These are phyloP conservation scores for Musa acuminata DNA, from an alignment of 176 grass and related monocot species.

Conservation along the genomic window DNA sequence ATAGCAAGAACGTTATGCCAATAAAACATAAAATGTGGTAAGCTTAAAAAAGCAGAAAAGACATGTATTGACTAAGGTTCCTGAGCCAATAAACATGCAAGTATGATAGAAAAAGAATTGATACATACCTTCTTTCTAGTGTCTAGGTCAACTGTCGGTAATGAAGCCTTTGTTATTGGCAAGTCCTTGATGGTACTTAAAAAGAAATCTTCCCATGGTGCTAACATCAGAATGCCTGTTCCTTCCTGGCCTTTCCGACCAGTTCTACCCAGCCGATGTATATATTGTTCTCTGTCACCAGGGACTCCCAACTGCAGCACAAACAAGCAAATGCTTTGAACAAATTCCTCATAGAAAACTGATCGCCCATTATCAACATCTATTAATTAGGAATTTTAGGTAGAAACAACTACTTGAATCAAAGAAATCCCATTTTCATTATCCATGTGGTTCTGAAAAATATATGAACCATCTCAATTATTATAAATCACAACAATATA, in stretches of 20 bases:
- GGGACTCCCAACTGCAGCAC: conserved; percentile 23
- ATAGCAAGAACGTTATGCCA: no score
- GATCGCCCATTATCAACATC: neutral
- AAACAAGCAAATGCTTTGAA: neutral
- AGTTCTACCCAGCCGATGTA: conserved; percentile 93
- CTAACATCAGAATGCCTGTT: conserved; percentile 66
- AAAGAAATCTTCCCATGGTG: conserved; percentile 92
- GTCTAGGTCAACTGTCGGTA: conserved; percentile 29
- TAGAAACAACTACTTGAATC: neutral
- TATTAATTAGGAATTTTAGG: neutral
- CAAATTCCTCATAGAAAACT: neutral
- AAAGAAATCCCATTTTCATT: neutral
- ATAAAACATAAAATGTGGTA: no score
- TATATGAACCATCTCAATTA: neutral
- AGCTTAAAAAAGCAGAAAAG: no score
- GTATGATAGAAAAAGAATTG: neutral
- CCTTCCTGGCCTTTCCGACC: conserved; percentile 84
- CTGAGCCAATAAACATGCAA: neutral
- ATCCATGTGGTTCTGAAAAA: neutral
- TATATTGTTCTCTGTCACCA: conserved; percentile 90
- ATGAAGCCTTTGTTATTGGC: conserved; percentile 59
- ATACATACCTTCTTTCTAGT: conserved; percentile 37
- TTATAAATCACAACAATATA: neutral
- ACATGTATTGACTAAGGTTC: neutral
- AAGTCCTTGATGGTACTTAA: conserved; percentile 73